Percentiles rank a stretch among this genome's conserved stretches.
These are phyloP conservation scores for Ceratopteris richardii DNA, from an alignment of 75 land plant genomes.

Conservation along the genomic window DNA sequence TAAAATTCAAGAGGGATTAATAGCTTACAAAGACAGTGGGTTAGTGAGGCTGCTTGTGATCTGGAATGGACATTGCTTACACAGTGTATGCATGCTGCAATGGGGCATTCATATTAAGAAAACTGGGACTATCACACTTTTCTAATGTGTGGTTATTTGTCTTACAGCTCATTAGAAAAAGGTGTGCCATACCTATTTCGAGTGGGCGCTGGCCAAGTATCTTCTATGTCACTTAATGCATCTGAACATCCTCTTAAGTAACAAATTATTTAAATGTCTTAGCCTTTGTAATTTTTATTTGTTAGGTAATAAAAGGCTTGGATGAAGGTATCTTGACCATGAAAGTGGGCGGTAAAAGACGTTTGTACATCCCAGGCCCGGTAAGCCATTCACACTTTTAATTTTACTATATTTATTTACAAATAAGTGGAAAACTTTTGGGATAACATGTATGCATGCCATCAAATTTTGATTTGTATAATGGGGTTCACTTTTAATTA, in stretches of 20 bases:
- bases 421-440: neutral
- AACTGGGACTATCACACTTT: no score
- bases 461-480: no score
- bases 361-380: slow-evolving; percentile 84
- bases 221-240: neutral
- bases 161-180: slow-evolving; percentile 78
- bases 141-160: neutral
- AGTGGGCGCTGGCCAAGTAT: slow-evolving; percentile 87
- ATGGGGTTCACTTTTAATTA: no score
- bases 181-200: slow-evolving; percentile 77
- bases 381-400: no score
- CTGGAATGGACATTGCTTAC: no score
- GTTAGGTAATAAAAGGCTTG: slow-evolving; percentile 90
- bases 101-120: no score
- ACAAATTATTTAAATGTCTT: neutral
- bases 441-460: neutral
- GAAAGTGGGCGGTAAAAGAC: slow-evolving; percentile 94
- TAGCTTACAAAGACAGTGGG: no score
- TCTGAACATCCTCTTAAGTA: slow-evolving; percentile 3
- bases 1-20: no score
- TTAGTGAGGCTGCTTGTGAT: no score
- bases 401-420: neutral
- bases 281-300: neutral
- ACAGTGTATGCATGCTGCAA: no score
- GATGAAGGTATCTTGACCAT: slow-evolving; percentile 91